A percentile compares a stretch with the other conserved stretches of the same genome.
phyloP scores from a whole-genome alignment of 2,329 filamentous ascomycete genomes.

The Aspergillus tamarii region DNA sequence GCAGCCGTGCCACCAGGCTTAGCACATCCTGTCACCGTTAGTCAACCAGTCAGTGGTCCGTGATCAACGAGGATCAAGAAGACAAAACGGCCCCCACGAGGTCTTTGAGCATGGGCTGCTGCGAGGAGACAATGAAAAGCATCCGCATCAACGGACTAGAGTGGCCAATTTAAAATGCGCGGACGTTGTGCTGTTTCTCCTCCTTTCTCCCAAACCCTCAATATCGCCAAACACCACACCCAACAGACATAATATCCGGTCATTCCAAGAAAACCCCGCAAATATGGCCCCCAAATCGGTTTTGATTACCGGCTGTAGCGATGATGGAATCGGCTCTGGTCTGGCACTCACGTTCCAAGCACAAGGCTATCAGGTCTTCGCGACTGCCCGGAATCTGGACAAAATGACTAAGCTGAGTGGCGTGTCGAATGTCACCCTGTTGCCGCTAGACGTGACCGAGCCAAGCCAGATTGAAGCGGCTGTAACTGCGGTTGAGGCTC shows the following conservation, averaged over 20 bases:
- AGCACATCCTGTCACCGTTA: no score
- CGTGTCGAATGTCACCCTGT: constrained; percentile 28
- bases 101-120: no score
- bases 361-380: constrained; percentile 41
- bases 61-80: no score
- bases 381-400: constrained; percentile 35
- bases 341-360: constrained; percentile 39
- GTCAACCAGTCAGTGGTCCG: no score
- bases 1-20: no score
- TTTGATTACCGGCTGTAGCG: constrained; percentile 45
- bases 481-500: constrained; percentile 18
- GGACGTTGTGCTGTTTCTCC: no score
- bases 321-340: constrained; percentile 43
- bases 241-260: background rate
- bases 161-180: no score
- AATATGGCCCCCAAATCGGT: constrained; percentile 16
- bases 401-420: constrained; percentile 31
- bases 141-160: no score
- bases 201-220: no score
- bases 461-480: constrained; percentile 31
- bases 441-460: constrained; percentile 35
- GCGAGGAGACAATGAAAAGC: no score
- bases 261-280: background rate
- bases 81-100: no score
- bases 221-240: no score